Percentiles rank a stretch among this genome's conserved stretches.
Conservation (phyloP, 177 flowering plant genomes). For the Telopea speciosissima region DNA sequence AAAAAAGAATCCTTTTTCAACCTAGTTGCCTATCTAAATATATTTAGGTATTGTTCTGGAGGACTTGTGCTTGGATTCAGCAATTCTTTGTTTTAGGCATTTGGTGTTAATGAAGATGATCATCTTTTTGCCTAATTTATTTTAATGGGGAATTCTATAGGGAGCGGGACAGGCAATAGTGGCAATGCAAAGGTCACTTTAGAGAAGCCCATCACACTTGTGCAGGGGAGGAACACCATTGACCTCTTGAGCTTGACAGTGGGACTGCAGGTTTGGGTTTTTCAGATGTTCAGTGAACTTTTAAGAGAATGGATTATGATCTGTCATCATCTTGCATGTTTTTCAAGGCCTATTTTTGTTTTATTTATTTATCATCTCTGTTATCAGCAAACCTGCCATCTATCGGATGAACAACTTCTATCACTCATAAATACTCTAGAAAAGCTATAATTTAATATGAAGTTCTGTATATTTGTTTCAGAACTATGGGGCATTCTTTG, state of each 20-base stretch:
- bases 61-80: background rate
- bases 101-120: background rate
- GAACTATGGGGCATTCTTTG: slow-evolving; percentile 96
- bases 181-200: slow-evolving; percentile 44
- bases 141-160: slow-evolving; percentile 32
- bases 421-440: background rate
- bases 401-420: background rate
- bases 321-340: background rate
- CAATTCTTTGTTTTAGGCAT: background rate
- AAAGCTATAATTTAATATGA: background rate
- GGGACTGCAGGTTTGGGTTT: slow-evolving; percentile 73
- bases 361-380: background rate
- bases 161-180: slow-evolving; percentile 51
- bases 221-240: slow-evolving; percentile 58
- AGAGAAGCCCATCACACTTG: slow-evolving; percentile 56
- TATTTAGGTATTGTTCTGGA: background rate
- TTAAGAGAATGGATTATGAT: background rate
- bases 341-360: background rate
- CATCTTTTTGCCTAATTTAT: background rate
- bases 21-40: background rate
- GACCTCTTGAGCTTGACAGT: slow-evolving; percentile 90
- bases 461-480: slow-evolving; percentile 18
- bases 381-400: background rate
- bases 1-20: background rate
- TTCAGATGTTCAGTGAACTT: background rate